phyloP scores from a whole-genome alignment of 768 basidiomycete species.

The Guyanaporus albipodus region DNA sequence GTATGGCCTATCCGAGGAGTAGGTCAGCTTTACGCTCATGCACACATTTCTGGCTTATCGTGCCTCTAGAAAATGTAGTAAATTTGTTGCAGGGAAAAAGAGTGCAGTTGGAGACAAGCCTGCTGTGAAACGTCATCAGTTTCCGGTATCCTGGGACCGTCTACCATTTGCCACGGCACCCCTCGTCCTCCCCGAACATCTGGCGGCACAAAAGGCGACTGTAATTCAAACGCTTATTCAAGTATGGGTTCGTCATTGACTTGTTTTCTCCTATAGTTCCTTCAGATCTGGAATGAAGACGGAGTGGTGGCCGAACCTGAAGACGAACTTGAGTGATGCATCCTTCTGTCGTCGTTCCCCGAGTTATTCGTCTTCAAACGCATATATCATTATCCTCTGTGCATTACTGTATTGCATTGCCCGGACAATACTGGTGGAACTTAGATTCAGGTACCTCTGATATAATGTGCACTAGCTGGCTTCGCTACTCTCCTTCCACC shows the following conservation, averaged over 20 bases:
- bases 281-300: slow-evolving; percentile 80
- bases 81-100: slow-evolving; percentile 87
- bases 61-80: slow-evolving; percentile 77
- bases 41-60: neutral
- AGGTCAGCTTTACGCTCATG: slow-evolving; percentile 27
- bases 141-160: slow-evolving; percentile 67
- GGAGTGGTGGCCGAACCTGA: slow-evolving; percentile 64
- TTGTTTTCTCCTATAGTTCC: slow-evolving; percentile 43
- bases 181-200: slow-evolving; percentile 60
- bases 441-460: too few relatives aligned
- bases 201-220: slow-evolving; percentile 53
- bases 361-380: neutral
- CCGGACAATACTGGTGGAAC: slow-evolving; percentile 6
- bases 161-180: slow-evolving; percentile 62
- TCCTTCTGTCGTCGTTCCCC: neutral
- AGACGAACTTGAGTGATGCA: slow-evolving; percentile 40
- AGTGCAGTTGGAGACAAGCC: slow-evolving; percentile 83
- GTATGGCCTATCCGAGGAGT: slow-evolving; percentile 93
- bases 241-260: slow-evolving; percentile 1
- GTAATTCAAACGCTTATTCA: slow-evolving; percentile 42
- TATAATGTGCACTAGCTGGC: too few relatives aligned
- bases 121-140: slow-evolving; percentile 57
- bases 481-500: slow-evolving; percentile 38
- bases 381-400: slow-evolving; percentile 28
- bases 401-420: slow-evolving; percentile 28